Evolutionary conservation across 2,329 filamentous ascomycete species (phyloP).

Genomic region (Pestalotiopsis sp.): DNA sequence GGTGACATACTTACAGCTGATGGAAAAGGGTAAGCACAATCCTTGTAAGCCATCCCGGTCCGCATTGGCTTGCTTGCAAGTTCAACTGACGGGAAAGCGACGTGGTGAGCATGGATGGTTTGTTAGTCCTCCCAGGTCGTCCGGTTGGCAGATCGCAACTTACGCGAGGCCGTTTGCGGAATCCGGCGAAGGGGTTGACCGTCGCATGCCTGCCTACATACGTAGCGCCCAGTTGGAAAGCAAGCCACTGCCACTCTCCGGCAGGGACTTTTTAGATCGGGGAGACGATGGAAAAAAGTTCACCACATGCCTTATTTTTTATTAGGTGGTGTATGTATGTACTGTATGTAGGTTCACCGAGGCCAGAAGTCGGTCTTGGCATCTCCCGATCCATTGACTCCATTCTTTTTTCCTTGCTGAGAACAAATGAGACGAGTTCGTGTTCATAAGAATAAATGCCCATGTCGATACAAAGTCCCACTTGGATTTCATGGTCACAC

Average conservation of each 20-base stretch:
- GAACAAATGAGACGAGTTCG: conserved; percentile 4
- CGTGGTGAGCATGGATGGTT: background rate
- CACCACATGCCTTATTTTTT: background rate
- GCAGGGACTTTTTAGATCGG: background rate
- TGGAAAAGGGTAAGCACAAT: background rate
- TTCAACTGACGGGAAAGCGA: background rate
- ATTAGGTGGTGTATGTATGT: background rate
- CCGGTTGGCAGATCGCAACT: conserved; percentile 10
- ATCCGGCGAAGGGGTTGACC: background rate
- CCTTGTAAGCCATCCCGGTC: background rate
- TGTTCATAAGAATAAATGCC: background rate
- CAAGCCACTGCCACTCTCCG: no score
- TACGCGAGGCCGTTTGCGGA: conserved; percentile 7
- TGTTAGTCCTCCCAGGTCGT: background rate
- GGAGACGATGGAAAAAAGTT: background rate
- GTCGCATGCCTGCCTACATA: background rate
- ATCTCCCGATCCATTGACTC: background rate
- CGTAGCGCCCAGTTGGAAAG: background rate
- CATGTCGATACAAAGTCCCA: background rate
- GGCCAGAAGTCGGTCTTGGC: background rate
- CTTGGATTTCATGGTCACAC: background rate
- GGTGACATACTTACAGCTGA: background rate
- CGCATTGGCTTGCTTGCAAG: background rate
- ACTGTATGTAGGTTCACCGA: background rate
- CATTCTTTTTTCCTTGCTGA: background rate